Base-by-base conservation (phyloP, 1,284 basidiomycete species). In the Irpex lacteus region DNA sequence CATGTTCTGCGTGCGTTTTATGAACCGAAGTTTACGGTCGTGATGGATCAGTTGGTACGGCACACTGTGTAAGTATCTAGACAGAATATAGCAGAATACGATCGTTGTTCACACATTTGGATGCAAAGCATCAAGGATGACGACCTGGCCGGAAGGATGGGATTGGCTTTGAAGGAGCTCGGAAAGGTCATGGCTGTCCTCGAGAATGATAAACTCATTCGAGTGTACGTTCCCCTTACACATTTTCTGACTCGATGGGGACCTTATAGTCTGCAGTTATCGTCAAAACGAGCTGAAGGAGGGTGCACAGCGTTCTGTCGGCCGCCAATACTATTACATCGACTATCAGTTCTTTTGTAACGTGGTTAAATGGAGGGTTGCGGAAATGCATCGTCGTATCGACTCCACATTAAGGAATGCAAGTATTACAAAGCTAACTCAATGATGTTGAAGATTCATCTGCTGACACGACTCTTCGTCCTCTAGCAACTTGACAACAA, bases 301-400 rank as follows among this genome's bases (percentile, higher is more conserved):
- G 76, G 89, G 91, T 64, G 90, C 89, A 60, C 89, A 89, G 75
- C 86, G 92, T 69, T 90, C 91, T 58, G 88, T 90, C 63, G 88
- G 89, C 65, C 86, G 88, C 71, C 90, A 92, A 71, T 99, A 98
- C 81, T 99, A 95, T 81, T 98, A 94, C 78, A 92, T 99, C 73
- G 92, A 99, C 80, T 97, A 96, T 76, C 90, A 95, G 70, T 87
- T 91, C 72, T 97, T 98, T 73, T 95, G 95, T 77, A 96, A 99
- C 75, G 95, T 98, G 58, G 93, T 97, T 74, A 98, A 98, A 77
- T 99, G 97, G 94, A 85, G 96, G 44, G 89, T 99, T 65, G 93
- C 95, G n/a, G 92, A 94, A 73, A 98, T 99, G 90, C 87, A 92
- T 67, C 85, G 90, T 66, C 87, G 88, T 63, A 96, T 99, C 68